These are phyloP conservation scores for Suhomyces prunicola DNA, from an alignment of 805 yeast species.

Conservation along the genomic window DNA sequence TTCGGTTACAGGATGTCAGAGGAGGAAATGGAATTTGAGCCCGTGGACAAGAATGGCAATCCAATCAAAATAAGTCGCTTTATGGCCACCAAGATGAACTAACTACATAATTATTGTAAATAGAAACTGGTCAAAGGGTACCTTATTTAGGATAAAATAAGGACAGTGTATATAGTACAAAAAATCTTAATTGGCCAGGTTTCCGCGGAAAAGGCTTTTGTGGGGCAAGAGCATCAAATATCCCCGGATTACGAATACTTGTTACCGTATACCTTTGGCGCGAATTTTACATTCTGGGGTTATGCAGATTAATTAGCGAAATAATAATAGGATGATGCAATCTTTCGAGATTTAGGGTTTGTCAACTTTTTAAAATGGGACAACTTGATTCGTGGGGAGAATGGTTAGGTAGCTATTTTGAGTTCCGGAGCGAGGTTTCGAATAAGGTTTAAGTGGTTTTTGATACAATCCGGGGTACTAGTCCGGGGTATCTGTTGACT, in stretches of 20 bases:
- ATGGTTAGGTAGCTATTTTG: neutral
- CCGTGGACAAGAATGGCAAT: conserved; percentile 61
- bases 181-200: neutral
- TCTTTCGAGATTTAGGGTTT: neutral
- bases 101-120: neutral
- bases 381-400: neutral
- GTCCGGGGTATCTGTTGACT: neutral
- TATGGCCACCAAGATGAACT: conserved; percentile 47
- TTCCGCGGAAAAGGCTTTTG: neutral
- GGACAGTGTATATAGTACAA: neutral
- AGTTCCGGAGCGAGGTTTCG: neutral
- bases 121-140: neutral
- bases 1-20: conserved; percentile 44
- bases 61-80: conserved; percentile 64
- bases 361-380: neutral
- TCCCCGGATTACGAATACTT: neutral
- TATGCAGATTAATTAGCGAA: neutral
- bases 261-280: neutral
- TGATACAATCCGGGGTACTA: conserved; percentile 1
- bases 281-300: neutral
- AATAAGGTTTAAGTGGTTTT: neutral
- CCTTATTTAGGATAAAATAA: neutral
- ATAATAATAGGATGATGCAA: neutral
- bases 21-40: conserved; percentile 59
- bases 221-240: neutral